Percentiles rank a stretch among this genome's conserved stretches.
These are phyloP conservation scores for Sherardia arvensis DNA, from an alignment of 257 asterid genomes.

Conservation along the genomic window DNA sequence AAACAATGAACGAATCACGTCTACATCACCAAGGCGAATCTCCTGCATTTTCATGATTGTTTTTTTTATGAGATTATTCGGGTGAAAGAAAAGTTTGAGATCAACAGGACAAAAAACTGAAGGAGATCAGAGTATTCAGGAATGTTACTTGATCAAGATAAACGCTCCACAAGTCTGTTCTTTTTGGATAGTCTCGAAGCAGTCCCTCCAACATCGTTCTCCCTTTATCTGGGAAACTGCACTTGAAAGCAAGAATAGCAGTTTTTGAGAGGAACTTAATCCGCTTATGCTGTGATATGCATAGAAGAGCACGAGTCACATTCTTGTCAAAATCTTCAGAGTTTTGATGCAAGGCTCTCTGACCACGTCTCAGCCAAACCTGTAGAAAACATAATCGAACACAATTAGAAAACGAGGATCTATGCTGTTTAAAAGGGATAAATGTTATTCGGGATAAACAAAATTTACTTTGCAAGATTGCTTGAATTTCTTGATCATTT, in stretches of 20 bases:
- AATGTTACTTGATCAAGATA: slow-evolving; percentile 76
- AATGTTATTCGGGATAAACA: neutral
- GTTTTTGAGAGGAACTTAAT: slow-evolving; percentile 70
- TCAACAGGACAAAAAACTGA: neutral
- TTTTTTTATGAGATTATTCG: neutral
- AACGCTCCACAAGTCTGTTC: slow-evolving; percentile 91
- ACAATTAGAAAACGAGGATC: neutral
- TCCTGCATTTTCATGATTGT: slow-evolving; percentile 48
- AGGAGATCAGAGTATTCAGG: neutral
- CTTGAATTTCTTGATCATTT: slow-evolving; percentile 80
- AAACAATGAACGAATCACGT: slow-evolving; percentile 69
- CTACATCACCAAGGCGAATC: slow-evolving; percentile 65
- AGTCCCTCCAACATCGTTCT: slow-evolving; percentile 76
- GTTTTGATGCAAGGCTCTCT: slow-evolving; percentile 42
- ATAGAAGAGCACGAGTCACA: slow-evolving; percentile 54
- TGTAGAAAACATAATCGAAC: slow-evolving; percentile 16
- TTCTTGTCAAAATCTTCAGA: slow-evolving; percentile 53
- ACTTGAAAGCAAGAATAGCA: slow-evolving; percentile 78
- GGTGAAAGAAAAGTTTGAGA: neutral
- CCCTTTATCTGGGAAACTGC: slow-evolving; percentile 82
- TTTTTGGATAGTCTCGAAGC: slow-evolving; percentile 81
- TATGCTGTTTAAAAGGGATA: neutral
- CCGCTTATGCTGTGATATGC: slow-evolving; percentile 74
- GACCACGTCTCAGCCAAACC: slow-evolving; percentile 77
- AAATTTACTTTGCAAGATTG: slow-evolving; percentile 64